These are phyloP conservation scores for Boletellus deceptivus DNA, from an alignment of 1,284 basidiomycete species.

Conservation along the genomic window DNA sequence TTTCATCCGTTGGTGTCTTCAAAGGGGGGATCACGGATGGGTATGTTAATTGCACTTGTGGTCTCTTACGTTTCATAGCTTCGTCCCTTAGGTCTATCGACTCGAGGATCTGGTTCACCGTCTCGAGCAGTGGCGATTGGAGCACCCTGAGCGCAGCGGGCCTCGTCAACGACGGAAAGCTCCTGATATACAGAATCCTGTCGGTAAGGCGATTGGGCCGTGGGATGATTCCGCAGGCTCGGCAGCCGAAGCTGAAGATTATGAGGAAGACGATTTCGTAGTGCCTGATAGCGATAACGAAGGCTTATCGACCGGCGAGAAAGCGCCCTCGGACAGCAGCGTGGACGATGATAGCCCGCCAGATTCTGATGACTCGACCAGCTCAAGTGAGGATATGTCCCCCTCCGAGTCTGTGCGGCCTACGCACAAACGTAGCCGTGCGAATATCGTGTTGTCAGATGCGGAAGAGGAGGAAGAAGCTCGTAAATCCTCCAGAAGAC, in stretches of 20 bases:
- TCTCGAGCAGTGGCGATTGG: slow-evolving; percentile 9
- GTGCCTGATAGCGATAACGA: slow-evolving; percentile 7
- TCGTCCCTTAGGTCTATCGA: slow-evolving; percentile 6
- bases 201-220: slow-evolving; percentile 16
- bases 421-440: background rate
- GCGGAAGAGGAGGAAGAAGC: background rate
- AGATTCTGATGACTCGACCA: background rate
- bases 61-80: background rate
- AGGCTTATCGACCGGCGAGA: background rate
- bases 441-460: slow-evolving; percentile 6
- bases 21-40: background rate
- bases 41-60: slow-evolving; percentile 5
- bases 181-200: slow-evolving; percentile 12
- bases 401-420: background rate
- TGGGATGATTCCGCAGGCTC: slow-evolving; percentile 14
- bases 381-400: background rate
- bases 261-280: slow-evolving; percentile 13
- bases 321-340: background rate
- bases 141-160: slow-evolving; percentile 10
- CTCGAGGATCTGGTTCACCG: slow-evolving; percentile 14
- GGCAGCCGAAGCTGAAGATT: slow-evolving; percentile 9
- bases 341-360: background rate
- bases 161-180: slow-evolving; percentile 4
- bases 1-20: slow-evolving; percentile 10
- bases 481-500: background rate